These are phyloP conservation scores for Pythium rishiriense DNA, from an alignment of 352 stramenopile species.

Conservation along the genomic window DNA sequence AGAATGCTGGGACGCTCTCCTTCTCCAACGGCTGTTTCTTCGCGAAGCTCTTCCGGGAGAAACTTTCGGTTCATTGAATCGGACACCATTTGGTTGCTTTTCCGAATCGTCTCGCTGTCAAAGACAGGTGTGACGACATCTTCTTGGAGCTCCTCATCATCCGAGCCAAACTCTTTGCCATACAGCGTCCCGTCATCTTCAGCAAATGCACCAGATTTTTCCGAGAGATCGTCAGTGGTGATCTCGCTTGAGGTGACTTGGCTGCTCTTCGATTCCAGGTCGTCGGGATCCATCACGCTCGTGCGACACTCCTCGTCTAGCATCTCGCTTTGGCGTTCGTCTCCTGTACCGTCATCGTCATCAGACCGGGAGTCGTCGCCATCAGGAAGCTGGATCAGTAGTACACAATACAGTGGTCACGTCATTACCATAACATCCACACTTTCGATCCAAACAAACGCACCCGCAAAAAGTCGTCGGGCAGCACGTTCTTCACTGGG, in stretches of 20 bases:
- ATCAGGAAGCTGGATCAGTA: constrained; percentile 53
- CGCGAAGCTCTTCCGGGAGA: constrained; percentile 52
- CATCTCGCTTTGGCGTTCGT: constrained; percentile 32
- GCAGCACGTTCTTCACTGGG: constrained; percentile 70
- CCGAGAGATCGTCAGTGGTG: constrained; percentile 42
- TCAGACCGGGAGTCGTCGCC: constrained; percentile 32
- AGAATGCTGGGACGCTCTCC: constrained; percentile 24
- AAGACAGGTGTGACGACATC: constrained; percentile 58
- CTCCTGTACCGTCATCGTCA: constrained; percentile 39
- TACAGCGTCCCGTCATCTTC: constrained; percentile 85
- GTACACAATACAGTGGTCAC: too few relatives aligned
- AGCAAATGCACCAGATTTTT: constrained; percentile 67
- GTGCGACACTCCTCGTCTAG: constrained; percentile 15
- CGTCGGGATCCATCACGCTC: constrained; percentile 56
- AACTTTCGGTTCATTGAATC: constrained; percentile 87
- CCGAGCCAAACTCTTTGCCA: constrained; percentile 71
- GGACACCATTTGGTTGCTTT: constrained; percentile 73
- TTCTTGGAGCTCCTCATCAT: constrained; percentile 49
- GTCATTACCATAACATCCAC: background rate
- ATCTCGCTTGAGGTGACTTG: constrained; percentile 10
- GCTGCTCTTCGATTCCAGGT: constrained; percentile 40
- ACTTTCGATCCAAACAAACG: constrained; percentile 2
- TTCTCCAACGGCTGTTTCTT: constrained; percentile 4
- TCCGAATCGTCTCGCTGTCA: constrained; percentile 50
- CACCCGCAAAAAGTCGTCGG: constrained; percentile 79